Percentiles rank a stretch among this genome's conserved stretches.
Conservation (phyloP, 768 basidiomycete species). For the Chalciporus chontae region DNA sequence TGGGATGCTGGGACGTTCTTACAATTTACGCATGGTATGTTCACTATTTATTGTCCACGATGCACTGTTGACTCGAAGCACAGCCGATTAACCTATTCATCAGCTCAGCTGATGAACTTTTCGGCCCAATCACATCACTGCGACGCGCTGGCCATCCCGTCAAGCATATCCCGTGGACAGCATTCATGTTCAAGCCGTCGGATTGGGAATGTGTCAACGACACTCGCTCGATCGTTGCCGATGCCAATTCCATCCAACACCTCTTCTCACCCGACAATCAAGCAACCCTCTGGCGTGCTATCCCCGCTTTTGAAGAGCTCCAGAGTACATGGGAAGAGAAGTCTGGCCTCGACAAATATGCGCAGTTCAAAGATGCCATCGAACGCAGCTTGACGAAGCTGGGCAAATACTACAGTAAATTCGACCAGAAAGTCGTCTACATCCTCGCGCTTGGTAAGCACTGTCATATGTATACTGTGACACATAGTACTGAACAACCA, state of each 20-base stretch:
- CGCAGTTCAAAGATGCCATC: conserved; percentile 13
- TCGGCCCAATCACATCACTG: conserved; percentile 30
- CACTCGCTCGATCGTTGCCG: conserved; percentile 15
- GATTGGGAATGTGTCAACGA: conserved; percentile 25
- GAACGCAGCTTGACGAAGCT: conserved; percentile 22
- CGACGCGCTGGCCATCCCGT: conserved; percentile 7
- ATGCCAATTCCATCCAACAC: conserved; percentile 26
- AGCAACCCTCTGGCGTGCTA: conserved; percentile 25
- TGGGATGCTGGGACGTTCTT: conserved; percentile 20
- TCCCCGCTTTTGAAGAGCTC: conserved; percentile 28
- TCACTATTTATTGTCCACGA: not conserved
- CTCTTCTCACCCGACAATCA: conserved; percentile 23
- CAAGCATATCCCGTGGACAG: conserved; percentile 29
- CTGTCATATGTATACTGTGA: too few species aligned
- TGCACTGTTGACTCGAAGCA: not conserved
- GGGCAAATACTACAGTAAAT: conserved; percentile 18
- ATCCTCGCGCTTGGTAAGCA: conserved; percentile 26
- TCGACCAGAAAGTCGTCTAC: conserved; percentile 10
- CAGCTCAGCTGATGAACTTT: conserved; percentile 26
- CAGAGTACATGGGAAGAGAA: conserved; percentile 29
- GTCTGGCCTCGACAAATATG: not conserved
- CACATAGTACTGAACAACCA: not conserved
- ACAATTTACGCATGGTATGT: conserved; percentile 14
- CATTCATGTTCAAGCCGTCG: conserved; percentile 15
- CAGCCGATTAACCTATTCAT: conserved; percentile 14